Base-by-base conservation (phyloP, 148 eudicot genomes). In the Dysphania ambrosioides region DNA sequence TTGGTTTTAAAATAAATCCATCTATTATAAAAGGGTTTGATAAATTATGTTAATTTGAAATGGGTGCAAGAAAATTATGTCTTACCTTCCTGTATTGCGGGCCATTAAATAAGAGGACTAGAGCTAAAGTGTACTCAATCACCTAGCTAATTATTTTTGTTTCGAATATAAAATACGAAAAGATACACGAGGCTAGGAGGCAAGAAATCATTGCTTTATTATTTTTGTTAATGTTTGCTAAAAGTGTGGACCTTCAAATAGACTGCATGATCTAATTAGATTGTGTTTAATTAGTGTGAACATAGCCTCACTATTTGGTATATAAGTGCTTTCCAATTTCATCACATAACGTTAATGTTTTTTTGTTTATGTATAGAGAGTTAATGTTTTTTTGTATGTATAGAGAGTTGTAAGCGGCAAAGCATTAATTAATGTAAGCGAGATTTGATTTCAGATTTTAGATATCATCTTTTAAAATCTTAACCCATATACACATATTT, bases 111-210 rank as follows among this genome's bases (percentile, higher is more conserved):
- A 40, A 32, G n/a, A n/a, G n/a, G n/a, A n/a, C n/a, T n/a, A 73
- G 80, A 23, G 71, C 72, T 79, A 58, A 70, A 55, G 73, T 53
- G 59, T 70, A 27, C 47, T 63, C 75, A 75, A 75, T 70, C 57
- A 79, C 24, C 68, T 41, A 38, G 35, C 55, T 44, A 44, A 49
- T 62, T 57, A 40, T 21, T 31, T n/a, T 31, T 67, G 53, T 67
- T 41, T 40, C 9, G 10, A 38, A 32, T 42, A 6, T 29, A 7
- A 1, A 6, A 10, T 19, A 6, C 63, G 21, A 15, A 5, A 34
- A 34, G 26, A 49, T 44, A 36, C 26, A 36, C 8, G 1, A 73
- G 44, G 47, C 27, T 18, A 7, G 31, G 31, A 57, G 27, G 47
- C 36, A 59, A 1, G 29, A 26, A 30, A 76, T 32, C 12, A 57